Conservation (phyloP, 2,329 filamentous ascomycete genomes). For the Phaeosphaeriaceae sp. region DNA sequence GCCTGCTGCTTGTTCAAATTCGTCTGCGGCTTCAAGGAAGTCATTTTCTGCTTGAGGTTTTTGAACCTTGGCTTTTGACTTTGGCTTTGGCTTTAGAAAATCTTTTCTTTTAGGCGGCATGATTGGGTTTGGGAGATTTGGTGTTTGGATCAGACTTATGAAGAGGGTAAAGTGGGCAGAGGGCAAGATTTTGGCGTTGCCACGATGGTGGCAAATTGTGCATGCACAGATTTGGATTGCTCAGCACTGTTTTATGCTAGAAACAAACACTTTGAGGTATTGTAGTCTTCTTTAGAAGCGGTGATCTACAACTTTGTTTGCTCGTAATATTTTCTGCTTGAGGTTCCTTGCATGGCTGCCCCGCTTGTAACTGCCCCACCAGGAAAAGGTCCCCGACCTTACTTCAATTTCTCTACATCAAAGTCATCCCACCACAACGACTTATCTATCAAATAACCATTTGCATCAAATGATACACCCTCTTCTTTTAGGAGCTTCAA, state of each 20-base stretch:
- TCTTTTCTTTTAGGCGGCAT: conserved; percentile 43
- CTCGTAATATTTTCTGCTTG: neutral
- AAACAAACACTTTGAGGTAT: too few relatives aligned
- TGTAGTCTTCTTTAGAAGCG: too few relatives aligned
- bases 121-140: neutral
- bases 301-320: neutral
- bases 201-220: neutral
- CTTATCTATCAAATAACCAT: conserved; percentile 63
- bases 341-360: conserved; percentile 6
- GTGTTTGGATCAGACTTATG: neutral
- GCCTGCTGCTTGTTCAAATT: conserved; percentile 73
- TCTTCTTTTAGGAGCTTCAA: conserved; percentile 65
- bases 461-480: conserved; percentile 68
- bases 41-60: conserved; percentile 69
- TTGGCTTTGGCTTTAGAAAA: conserved; percentile 39
- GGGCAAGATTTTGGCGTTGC: neutral
- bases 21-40: conserved; percentile 70
- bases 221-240: neutral
- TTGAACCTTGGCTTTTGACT: conserved; percentile 47
- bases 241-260: neutral
- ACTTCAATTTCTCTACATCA: conserved; percentile 30
- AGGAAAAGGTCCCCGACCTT: conserved; percentile 2
- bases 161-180: neutral
- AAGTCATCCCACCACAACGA: conserved; percentile 55
- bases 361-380: conserved; percentile 23